These are phyloP conservation scores for Sporothrix sp. DNA, from an alignment of 2,329 filamentous ascomycete species.

Conservation along the genomic window DNA sequence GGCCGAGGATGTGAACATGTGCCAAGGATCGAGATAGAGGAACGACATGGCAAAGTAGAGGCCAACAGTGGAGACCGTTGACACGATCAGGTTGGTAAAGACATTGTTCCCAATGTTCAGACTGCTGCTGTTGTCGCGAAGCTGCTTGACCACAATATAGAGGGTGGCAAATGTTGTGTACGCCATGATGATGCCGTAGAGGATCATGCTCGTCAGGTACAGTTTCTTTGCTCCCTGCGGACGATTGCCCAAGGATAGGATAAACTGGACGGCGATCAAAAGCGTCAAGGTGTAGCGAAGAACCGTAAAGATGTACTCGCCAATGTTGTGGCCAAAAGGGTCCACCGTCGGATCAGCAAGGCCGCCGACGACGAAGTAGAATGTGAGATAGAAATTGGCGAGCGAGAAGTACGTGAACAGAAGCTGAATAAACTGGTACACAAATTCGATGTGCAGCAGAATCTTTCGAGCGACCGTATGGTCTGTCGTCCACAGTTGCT, in stretches of 20 bases:
- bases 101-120: conserved; percentile 65
- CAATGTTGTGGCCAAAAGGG: conserved; percentile 83
- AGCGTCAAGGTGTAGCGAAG: conserved; percentile 78
- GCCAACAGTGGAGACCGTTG: conserved; percentile 77
- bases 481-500: conserved; percentile 86
- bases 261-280: conserved; percentile 90
- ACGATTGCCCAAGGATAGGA: conserved; percentile 89
- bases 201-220: conserved; percentile 77
- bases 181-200: conserved; percentile 89
- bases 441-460: conserved; percentile 84
- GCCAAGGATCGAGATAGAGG: conserved; percentile 95
- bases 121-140: conserved; percentile 39
- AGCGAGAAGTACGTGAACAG: conserved; percentile 97
- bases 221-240: conserved; percentile 90
- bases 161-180: conserved; percentile 87
- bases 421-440: conserved; percentile 88
- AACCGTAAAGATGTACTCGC: conserved; percentile 74
- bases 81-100: conserved; percentile 91
- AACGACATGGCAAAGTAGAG: conserved; percentile 96
- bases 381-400: conserved; percentile 97
- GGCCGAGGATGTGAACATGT: conserved; percentile 86
- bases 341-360: conserved; percentile 70
- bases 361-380: conserved; percentile 94
- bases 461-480: conserved; percentile 84
- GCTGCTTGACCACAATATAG: conserved; percentile 80